A percentile compares a stretch with the other conserved stretches of the same genome.
These are phyloP conservation scores for Pseudonitzschia delicatissima DNA, from an alignment of 108 stramenopile genomes.

Conservation along the genomic window DNA sequence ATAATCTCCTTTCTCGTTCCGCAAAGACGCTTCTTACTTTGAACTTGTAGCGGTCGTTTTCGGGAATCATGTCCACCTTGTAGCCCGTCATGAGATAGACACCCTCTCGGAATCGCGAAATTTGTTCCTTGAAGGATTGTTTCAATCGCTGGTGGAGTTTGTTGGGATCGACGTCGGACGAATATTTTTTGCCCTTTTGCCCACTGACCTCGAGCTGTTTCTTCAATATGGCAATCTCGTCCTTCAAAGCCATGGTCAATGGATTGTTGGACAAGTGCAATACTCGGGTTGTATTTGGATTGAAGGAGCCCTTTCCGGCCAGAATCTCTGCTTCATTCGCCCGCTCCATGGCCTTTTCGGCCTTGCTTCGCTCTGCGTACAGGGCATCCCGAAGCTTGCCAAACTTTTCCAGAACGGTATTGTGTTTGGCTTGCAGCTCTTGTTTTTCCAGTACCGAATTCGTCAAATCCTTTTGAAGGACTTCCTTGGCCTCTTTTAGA, in stretches of 20 bases:
- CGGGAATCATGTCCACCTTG: slow-evolving; percentile 89
- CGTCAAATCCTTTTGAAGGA: slow-evolving; percentile 25
- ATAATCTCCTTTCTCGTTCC: slow-evolving; percentile 85
- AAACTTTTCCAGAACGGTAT: slow-evolving; percentile 76
- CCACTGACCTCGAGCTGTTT: slow-evolving; percentile 44
- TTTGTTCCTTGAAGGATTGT: slow-evolving; percentile 88
- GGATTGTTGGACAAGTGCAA: slow-evolving; percentile 80
- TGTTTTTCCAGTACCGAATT: slow-evolving; percentile 28
- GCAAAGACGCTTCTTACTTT: slow-evolving; percentile 92
- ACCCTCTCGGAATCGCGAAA: slow-evolving; percentile 86
- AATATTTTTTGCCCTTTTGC: background rate
- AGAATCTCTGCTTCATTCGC: slow-evolving; percentile 69
- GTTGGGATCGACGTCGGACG: slow-evolving; percentile 63
- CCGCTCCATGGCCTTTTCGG: slow-evolving; percentile 59
- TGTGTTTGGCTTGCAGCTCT: slow-evolving; percentile 47
- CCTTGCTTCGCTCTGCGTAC: slow-evolving; percentile 72
- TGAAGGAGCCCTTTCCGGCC: slow-evolving; percentile 86
- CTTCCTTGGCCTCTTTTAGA: slow-evolving; percentile 34
- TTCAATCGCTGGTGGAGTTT: slow-evolving; percentile 90
- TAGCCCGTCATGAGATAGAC: slow-evolving; percentile 92
- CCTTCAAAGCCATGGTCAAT: slow-evolving; percentile 58
- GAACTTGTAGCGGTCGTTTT: slow-evolving; percentile 61
- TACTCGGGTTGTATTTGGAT: slow-evolving; percentile 68
- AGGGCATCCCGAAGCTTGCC: slow-evolving; percentile 68
- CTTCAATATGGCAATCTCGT: slow-evolving; percentile 57